Evolutionary conservation across 2,329 filamentous ascomycete genomes (phyloP).

Genomic region (Geoglossum cookeanum): DNA sequence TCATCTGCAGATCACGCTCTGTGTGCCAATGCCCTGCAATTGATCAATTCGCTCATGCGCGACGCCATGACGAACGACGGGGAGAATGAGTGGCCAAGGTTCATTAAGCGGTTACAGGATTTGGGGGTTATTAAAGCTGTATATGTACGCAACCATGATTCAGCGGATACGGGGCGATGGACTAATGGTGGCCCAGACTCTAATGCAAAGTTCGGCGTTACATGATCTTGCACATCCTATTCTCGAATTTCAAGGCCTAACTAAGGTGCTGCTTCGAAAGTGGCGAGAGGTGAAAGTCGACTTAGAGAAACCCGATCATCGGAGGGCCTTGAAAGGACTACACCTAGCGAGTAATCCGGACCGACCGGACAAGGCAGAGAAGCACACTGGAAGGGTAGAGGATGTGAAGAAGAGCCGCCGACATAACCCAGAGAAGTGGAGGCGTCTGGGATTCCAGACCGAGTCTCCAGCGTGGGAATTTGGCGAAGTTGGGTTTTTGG

Average conservation of each 20-base stretch:
- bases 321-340: constrained; percentile 67
- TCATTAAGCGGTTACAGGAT: constrained; percentile 86
- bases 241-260: constrained; percentile 81
- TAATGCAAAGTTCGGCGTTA: constrained; percentile 87
- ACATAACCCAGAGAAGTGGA: constrained; percentile 84
- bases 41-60: constrained; percentile 87
- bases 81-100: constrained; percentile 79
- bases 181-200: constrained; percentile 28
- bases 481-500: constrained; percentile 66
- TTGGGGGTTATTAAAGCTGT: constrained; percentile 83
- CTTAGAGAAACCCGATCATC: constrained; percentile 70
- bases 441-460: constrained; percentile 73
- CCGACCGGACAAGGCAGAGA: constrained; percentile 1
- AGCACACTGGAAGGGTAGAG: constrained; percentile 7
- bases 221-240: constrained; percentile 81
- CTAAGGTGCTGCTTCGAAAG: constrained; percentile 68
- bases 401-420: constrained; percentile 43
- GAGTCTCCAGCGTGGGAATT: constrained; percentile 81
- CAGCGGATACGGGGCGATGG: neutral
- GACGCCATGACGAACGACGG: constrained; percentile 67
- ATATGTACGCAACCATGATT: constrained; percentile 23
- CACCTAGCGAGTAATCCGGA: constrained; percentile 67
- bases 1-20: constrained; percentile 89
- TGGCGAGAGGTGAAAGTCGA: constrained; percentile 80
- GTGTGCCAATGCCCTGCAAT: constrained; percentile 84